Percentiles rank a stretch among this genome's conserved stretches.
Evolutionary conservation across 2,329 filamentous ascomycete genomes (phyloP).

Genomic region (Clarireedia homoeocarpa): DNA sequence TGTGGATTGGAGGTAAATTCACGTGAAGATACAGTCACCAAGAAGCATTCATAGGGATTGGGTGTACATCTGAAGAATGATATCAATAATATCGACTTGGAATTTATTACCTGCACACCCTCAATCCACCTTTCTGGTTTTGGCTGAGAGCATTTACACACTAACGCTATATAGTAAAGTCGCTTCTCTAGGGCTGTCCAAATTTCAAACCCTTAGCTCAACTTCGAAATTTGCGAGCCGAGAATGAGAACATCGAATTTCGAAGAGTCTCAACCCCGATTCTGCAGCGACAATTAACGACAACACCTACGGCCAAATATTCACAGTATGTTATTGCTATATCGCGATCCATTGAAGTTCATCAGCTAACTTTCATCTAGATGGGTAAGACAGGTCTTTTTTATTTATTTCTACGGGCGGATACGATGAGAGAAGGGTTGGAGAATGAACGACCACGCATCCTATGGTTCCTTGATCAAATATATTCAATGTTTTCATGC

Average conservation of each 20-base stretch:
- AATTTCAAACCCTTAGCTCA: constrained; percentile 9
- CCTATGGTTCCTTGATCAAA: too few species aligned
- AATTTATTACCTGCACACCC: neutral
- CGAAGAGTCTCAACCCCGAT: constrained; percentile 12
- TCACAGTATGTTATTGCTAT: constrained; percentile 40
- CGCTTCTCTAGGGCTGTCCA: constrained; percentile 4
- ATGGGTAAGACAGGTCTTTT: constrained; percentile 50
- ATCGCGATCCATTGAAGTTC: constrained; percentile 13
- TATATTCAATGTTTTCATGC: too few species aligned
- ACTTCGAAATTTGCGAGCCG: constrained; percentile 12
- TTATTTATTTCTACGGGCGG: neutral
- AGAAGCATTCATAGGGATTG: too few species aligned
- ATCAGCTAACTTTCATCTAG: constrained; percentile 34
- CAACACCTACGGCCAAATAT: constrained; percentile 37
- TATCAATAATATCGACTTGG: neutral
- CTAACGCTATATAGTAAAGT: constrained; percentile 9
- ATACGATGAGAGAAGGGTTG: neutral
- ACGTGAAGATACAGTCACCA: neutral
- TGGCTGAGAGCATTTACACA: neutral
- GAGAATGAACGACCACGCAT: too few species aligned
- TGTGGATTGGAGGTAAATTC: neutral
- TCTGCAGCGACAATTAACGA: constrained; percentile 30
- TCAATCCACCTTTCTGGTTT: neutral
- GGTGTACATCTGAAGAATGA: neutral
- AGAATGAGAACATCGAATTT: constrained; percentile 7